Conservation (phyloP, 495 filamentous ascomycete species). For the Talaromyces adpressus region DNA sequence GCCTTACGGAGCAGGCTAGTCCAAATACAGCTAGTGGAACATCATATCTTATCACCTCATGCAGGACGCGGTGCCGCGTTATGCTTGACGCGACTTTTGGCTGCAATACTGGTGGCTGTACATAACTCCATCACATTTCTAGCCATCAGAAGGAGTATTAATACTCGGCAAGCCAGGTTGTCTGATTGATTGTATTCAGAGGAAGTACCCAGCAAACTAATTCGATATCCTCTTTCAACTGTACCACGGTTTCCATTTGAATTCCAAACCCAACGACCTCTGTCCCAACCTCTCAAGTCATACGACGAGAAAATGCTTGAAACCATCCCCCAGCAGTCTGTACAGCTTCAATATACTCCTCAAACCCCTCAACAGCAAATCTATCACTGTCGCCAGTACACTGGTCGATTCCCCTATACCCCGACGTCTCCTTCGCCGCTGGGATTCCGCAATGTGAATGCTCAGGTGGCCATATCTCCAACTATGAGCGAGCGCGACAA, state of each 20-base stretch:
- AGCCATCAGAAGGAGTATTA: not conserved
- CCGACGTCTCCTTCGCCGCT: conserved; percentile 7
- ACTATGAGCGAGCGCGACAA: not conserved
- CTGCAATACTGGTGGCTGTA: conserved; percentile 3
- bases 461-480: not conserved
- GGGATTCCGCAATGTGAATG: conserved; percentile 4
- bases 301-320: conserved; percentile 4
- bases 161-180: not conserved
- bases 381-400: not conserved
- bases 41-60: conserved; percentile 3
- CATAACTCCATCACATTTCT: not conserved
- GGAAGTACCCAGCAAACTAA: not conserved
- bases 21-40: not conserved
- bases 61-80: not conserved
- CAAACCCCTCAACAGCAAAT: conserved; percentile 1
- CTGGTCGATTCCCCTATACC: not conserved
- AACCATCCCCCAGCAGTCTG: conserved; percentile 14
- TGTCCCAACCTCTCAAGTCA: not conserved
- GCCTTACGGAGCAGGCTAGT: not conserved
- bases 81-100: not conserved
- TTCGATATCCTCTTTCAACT: not conserved
- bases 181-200: not conserved
- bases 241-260: not conserved
- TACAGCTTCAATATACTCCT: not conserved
- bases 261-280: not conserved